Base-by-base conservation (phyloP, 2,329 filamentous ascomycete species). In the Phoma sp. region DNA sequence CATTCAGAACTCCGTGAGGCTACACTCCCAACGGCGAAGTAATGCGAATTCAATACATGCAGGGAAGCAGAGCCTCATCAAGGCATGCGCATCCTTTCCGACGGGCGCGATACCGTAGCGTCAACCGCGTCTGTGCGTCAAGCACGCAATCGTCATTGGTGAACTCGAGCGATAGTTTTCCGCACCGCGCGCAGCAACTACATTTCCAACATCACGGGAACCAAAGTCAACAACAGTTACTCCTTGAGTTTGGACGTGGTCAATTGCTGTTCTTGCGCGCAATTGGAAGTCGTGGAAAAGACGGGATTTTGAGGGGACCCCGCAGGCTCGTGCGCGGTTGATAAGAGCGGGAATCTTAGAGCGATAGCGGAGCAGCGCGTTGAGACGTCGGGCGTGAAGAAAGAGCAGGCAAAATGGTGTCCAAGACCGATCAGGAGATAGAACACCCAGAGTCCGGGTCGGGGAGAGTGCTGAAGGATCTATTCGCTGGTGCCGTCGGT, bases 401-500 rank as follows among this genome's bases (percentile, higher is more conserved):
- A 47, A 39, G 24, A 54, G 44, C 39, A 40, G 27, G 13, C 22
- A 55, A 43, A 24, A 55, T 55, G 52, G 52, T 46, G n/a, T 67
- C 65, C 21, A 62, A 67, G 25, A 57, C 66, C 29, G 76, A 77
- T 32, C 73, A 76, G 56, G 78, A 79, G 54, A 64, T 78, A 24
- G 76, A 77, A 57, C 61, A 58, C 13, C 62, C 62, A 9, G 67
- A 68, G 13, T 68, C 70, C 32, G 77, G 65, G 32, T 58, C 78
- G 7, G 71, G 68, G 55, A 68, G 72, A 48, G 77, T 90, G 44
- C 80, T 88, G 69, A 99, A 98, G 82, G 95, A 99, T 78, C 81
- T 99, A 55, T 90, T 94, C 72, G 86, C 95, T 10, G 95, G 95
- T 33, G 95, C 95, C 56, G 90, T 89, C 7, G 95, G 95, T 61